Evolutionary conservation across 2,329 filamentous ascomycete species (phyloP).

Genomic region (Ascochyta clinopodiicola): DNA sequence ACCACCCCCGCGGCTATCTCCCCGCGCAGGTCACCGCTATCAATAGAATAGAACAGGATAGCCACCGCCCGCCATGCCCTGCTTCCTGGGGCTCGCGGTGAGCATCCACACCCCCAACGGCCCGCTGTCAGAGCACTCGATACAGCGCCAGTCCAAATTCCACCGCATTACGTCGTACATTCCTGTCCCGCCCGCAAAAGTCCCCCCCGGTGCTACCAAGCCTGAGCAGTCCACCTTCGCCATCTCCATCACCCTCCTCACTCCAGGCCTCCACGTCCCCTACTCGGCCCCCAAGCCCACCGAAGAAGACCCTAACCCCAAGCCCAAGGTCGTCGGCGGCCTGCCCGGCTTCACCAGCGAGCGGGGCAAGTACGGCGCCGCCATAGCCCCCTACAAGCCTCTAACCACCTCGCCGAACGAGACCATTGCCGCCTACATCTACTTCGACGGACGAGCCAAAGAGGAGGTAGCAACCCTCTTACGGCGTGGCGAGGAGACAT

Average conservation of each 20-base stretch:
- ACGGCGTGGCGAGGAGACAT: conserved; percentile 93
- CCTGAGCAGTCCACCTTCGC: conserved; percentile 95
- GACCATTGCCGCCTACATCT: conserved; percentile 98
- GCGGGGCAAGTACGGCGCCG: conserved; percentile 60
- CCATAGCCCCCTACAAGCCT: conserved; percentile 84
- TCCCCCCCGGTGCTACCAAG: conserved; percentile 71
- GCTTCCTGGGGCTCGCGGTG: conserved; percentile 98
- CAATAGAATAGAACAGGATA: not conserved
- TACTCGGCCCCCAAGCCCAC: conserved; percentile 89
- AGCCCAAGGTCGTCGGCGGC: conserved; percentile 79
- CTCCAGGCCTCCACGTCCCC: conserved; percentile 84
- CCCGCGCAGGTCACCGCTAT: conserved; percentile 17
- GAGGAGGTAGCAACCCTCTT: conserved; percentile 96
- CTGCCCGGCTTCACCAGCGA: conserved; percentile 63
- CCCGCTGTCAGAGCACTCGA: conserved; percentile 88
- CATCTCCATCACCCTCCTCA: conserved; percentile 95
- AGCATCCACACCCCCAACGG: conserved; percentile 86
- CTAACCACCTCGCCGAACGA: conserved; percentile 93
- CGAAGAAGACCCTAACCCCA: conserved; percentile 76
- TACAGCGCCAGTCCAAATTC: conserved; percentile 90
- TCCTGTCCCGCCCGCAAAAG: conserved; percentile 85
- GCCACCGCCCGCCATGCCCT: conserved; percentile 69
- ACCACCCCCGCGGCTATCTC: conserved; percentile 26
- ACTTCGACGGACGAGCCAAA: conserved; percentile 94
- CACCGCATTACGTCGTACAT: conserved; percentile 97